These are phyloP conservation scores for Microdochium trichocladiopsis DNA, from an alignment of 2,329 filamentous ascomycete species.

Conservation along the genomic window DNA sequence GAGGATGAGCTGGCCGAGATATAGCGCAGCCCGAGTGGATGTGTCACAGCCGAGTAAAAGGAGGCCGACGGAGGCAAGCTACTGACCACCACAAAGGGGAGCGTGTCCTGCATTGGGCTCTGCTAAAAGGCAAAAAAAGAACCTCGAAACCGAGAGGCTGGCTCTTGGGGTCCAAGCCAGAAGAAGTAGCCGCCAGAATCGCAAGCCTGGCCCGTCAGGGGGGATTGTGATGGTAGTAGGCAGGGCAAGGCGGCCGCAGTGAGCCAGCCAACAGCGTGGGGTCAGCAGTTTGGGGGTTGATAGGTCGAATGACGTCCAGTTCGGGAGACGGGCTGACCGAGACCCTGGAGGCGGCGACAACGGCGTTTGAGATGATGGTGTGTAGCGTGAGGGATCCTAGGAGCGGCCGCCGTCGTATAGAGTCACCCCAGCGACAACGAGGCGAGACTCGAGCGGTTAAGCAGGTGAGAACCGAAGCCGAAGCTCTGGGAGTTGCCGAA, in stretches of 20 bases:
- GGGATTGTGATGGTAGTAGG: slow-evolving; percentile 1
- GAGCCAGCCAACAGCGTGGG: background rate
- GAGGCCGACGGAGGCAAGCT: slow-evolving; percentile 74
- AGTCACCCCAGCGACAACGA: background rate
- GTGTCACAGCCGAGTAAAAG: slow-evolving; percentile 74
- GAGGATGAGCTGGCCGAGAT: slow-evolving; percentile 35
- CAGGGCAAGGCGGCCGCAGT: background rate
- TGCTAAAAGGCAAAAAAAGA: slow-evolving; percentile 5
- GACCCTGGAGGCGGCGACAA: background rate
- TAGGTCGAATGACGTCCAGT: background rate
- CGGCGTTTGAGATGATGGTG: background rate
- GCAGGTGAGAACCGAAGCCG: background rate
- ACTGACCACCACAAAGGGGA: slow-evolving; percentile 57
- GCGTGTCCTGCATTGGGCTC: slow-evolving; percentile 23
- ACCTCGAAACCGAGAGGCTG: background rate
- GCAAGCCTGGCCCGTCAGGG: background rate
- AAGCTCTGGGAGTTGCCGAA: background rate
- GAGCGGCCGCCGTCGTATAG: background rate
- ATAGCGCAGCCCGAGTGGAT: slow-evolving; percentile 71
- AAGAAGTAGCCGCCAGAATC: background rate
- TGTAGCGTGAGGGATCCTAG: background rate
- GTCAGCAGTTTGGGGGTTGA: background rate
- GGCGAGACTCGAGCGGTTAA: background rate
- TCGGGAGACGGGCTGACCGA: background rate
- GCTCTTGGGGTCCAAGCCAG: background rate